Percentiles rank a stretch among this genome's conserved stretches.
phyloP scores from a whole-genome alignment of 768 basidiomycete genomes.

The Boletus reticulatus region DNA sequence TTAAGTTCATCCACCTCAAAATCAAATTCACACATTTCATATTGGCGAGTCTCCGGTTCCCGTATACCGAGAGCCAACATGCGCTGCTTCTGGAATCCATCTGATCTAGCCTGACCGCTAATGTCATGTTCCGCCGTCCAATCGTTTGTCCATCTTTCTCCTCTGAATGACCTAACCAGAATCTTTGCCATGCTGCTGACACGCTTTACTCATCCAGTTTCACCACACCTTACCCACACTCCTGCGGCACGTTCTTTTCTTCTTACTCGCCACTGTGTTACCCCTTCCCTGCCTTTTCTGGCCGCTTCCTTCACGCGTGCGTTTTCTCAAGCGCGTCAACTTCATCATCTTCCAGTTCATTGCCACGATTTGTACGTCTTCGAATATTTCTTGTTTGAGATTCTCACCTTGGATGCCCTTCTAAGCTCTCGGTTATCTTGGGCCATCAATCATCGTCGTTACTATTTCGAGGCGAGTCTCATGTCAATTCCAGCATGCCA shows the following conservation, averaged over 20 bases:
- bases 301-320: slow-evolving; percentile 42
- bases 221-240: slow-evolving; percentile 59
- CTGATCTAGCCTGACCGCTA: slow-evolving; percentile 23
- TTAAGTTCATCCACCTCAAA: slow-evolving; percentile 38
- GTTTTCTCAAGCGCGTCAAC: slow-evolving; percentile 25
- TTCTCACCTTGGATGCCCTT: slow-evolving; percentile 26
- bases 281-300: slow-evolving; percentile 56
- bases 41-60: slow-evolving; percentile 32
- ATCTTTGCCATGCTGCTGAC: slow-evolving; percentile 57
- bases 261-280: slow-evolving; percentile 48
- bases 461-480: slow-evolving; percentile 25
- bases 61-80: slow-evolving; percentile 28
- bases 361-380: slow-evolving; percentile 33
- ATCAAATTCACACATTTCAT: slow-evolving; percentile 45
- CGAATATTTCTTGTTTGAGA: slow-evolving; percentile 24
- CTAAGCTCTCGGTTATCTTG: slow-evolving; percentile 28
- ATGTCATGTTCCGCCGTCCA: slow-evolving; percentile 32
- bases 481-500: slow-evolving; percentile 29
- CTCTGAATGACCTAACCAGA: slow-evolving; percentile 47
- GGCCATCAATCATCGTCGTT: slow-evolving; percentile 13
- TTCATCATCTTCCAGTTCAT: slow-evolving; percentile 26
- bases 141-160: slow-evolving; percentile 42
- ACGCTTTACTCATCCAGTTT: slow-evolving; percentile 44
- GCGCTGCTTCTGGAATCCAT: slow-evolving; percentile 30
- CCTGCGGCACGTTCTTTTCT: slow-evolving; percentile 60